phyloP scores from a whole-genome alignment of 306 rosid species.

The Geum urbanum region DNA sequence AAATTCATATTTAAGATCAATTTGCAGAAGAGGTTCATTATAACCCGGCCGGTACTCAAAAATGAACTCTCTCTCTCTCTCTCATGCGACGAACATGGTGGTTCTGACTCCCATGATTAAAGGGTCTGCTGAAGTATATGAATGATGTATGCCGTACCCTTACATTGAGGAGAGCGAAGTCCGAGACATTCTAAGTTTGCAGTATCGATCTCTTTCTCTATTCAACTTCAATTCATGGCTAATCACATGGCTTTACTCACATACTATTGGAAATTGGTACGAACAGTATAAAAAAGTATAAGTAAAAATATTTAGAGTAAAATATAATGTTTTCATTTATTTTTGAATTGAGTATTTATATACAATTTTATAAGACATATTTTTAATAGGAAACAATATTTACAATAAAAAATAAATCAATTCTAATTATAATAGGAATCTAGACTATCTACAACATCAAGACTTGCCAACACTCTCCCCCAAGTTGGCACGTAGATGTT shows the following conservation, averaged over 20 bases:
- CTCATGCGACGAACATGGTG: constrained; percentile 40
- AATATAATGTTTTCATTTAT: too few relatives aligned
- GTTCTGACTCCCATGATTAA: constrained; percentile 65
- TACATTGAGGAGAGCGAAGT: constrained; percentile 32
- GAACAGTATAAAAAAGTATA: too few relatives aligned
- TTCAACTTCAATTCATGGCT: constrained; percentile 26
- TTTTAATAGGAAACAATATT: too few relatives aligned
- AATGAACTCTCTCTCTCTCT: background rate
- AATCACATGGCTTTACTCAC: constrained; percentile 28
- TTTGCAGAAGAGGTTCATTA: background rate
- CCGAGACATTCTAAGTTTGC: constrained; percentile 40
- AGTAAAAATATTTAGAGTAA: too few relatives aligned
- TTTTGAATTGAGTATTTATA: too few relatives aligned
- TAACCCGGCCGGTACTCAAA: background rate
- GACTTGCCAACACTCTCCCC: too few relatives aligned
- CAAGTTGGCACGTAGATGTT: too few relatives aligned
- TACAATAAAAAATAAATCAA: too few relatives aligned
- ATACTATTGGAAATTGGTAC: constrained; percentile 7
- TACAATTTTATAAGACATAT: too few relatives aligned
- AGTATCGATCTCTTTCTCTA: constrained; percentile 12
- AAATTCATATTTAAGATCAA: background rate
- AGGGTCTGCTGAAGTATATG: constrained; percentile 29
- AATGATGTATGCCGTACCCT: constrained; percentile 32
- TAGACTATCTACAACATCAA: too few relatives aligned
- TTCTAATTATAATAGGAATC: too few relatives aligned